A percentile compares a stretch with the other conserved stretches of the same genome.
phyloP scores from a whole-genome alignment of 2,329 filamentous ascomycete genomes.

The Xylaria sp. region DNA sequence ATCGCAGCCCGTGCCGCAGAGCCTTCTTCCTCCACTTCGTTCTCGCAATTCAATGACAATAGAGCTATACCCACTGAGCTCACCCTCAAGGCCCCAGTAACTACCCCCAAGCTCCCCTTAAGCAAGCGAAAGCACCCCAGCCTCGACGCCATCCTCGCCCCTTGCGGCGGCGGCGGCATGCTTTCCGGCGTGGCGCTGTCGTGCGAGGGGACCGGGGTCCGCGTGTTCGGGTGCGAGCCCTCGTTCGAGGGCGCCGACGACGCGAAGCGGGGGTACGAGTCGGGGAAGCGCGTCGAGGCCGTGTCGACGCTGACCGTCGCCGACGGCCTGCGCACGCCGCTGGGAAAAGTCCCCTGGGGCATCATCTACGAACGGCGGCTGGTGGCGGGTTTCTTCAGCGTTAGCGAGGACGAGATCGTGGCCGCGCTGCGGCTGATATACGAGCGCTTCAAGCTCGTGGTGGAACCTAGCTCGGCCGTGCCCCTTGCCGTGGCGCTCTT shows the following conservation, averaged over 20 bases:
- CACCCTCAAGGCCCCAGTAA: conserved; percentile 31
- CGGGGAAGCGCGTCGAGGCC: conserved; percentile 70
- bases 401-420: conserved; percentile 84
- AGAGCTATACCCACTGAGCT: conserved; percentile 8
- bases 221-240: conserved; percentile 90
- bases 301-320: conserved; percentile 86
- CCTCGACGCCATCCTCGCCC: conserved; percentile 80
- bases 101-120: conserved; percentile 23
- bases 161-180: conserved; percentile 89
- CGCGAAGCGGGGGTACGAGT: conserved; percentile 74
- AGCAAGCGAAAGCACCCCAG: conserved; percentile 44
- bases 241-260: conserved; percentile 86
- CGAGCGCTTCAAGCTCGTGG: conserved; percentile 89
- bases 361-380: conserved; percentile 79
- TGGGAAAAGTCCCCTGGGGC: conserved; percentile 80
- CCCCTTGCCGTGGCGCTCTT: conserved; percentile 83
- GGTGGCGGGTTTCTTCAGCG: conserved; percentile 76
- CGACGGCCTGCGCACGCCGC: conserved; percentile 86
- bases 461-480: conserved; percentile 91
- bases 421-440: conserved; percentile 80
- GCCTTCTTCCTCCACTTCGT: neutral
- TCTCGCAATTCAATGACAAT: no score
- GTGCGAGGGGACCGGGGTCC: conserved; percentile 75
- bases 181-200: conserved; percentile 84
- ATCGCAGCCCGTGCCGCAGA: conserved; percentile 48